Percentiles rank a stretch among this genome's conserved stretches.
phyloP scores from a whole-genome alignment of 2,329 filamentous ascomycete species.

The Pleomassaria siparia region DNA sequence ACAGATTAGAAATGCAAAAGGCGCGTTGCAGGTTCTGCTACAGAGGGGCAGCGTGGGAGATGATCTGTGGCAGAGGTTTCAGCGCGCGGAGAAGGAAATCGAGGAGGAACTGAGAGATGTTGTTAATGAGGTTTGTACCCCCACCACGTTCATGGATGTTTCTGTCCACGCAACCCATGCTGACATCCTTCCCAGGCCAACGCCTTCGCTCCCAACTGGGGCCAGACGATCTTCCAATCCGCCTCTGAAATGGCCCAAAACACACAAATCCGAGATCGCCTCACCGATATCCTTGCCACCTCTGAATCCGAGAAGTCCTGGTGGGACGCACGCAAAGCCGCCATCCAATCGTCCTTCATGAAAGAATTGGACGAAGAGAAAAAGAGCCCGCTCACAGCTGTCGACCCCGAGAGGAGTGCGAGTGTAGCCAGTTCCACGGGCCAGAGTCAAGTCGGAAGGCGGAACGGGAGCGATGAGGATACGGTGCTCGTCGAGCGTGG shows the following conservation, averaged over 20 bases:
- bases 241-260: conserved; percentile 96
- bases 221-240: conserved; percentile 92
- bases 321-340: conserved; percentile 83
- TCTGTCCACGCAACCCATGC: neutral
- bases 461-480: conserved; percentile 64
- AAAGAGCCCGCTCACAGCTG: conserved; percentile 1
- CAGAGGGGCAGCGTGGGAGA: conserved; percentile 93
- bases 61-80: conserved; percentile 91
- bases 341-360: conserved; percentile 76
- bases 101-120: conserved; percentile 95
- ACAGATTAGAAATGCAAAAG: conserved; percentile 84
- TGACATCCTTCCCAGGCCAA: conserved; percentile 67
- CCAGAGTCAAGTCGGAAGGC: conserved; percentile 7
- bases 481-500: conserved; percentile 74
- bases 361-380: conserved; percentile 73
- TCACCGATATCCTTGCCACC: conserved; percentile 74
- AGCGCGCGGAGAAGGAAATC: conserved; percentile 94
- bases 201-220: conserved; percentile 84
- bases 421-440: neutral
- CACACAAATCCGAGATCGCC: conserved; percentile 69
- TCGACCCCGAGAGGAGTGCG: neutral
- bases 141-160: neutral
- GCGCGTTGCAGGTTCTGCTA: conserved; percentile 77
- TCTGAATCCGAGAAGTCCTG: conserved; percentile 76
- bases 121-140: conserved; percentile 73